phyloP scores from a whole-genome alignment of 129 eudicot species.

The Ambrosia trifida region DNA sequence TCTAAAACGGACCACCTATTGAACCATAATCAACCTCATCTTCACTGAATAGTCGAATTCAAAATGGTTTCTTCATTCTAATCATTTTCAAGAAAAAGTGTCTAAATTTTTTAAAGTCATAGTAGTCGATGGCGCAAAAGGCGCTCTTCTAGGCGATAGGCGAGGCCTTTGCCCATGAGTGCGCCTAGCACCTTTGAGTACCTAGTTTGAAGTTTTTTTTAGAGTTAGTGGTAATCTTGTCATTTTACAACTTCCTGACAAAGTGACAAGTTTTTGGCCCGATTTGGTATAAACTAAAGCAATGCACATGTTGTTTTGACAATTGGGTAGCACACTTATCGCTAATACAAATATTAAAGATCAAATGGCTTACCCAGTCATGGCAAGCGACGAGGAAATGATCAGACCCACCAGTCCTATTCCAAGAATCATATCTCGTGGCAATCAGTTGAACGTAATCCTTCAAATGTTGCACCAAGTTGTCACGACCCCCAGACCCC shows the following conservation, averaged over 20 bases:
- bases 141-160: too few relatives aligned
- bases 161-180: too few relatives aligned
- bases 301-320: not conserved
- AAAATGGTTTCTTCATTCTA: not conserved
- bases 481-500: conserved; percentile 51
- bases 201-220: not conserved
- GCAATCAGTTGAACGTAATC: conserved; percentile 49
- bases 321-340: not conserved
- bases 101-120: not conserved
- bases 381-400: conserved; percentile 92
- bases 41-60: not conserved
- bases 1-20: too few relatives aligned
- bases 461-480: conserved; percentile 44
- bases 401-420: conserved; percentile 80
- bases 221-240: not conserved
- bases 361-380: conserved; percentile 64
- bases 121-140: too few relatives aligned
- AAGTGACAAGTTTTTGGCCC: not conserved
- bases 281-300: not conserved
- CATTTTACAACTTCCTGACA: not conserved
- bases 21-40: not conserved
- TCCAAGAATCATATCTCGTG: conserved; percentile 64
- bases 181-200: too few relatives aligned
- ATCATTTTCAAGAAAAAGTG: not conserved
- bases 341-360: not conserved